These are phyloP conservation scores for Paramyrothecium sp. DNA, from an alignment of 2,329 filamentous ascomycete genomes.

Conservation along the genomic window DNA sequence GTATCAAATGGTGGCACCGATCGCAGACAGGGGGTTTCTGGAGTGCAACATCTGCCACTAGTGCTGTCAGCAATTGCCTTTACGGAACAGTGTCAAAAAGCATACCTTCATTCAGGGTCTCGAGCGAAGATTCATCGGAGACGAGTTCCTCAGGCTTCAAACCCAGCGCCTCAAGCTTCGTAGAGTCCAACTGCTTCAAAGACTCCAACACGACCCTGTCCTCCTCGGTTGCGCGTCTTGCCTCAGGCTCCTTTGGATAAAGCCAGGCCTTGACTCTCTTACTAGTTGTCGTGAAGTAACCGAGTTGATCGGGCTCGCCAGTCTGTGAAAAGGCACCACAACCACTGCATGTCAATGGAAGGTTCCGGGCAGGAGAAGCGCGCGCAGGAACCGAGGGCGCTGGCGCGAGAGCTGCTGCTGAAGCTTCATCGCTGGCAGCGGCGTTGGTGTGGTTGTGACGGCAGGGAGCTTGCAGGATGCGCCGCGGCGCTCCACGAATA, in stretches of 20 bases:
- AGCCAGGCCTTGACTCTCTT: conserved; percentile 50
- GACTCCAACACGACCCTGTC: conserved; percentile 47
- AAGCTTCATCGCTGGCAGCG: conserved; percentile 2
- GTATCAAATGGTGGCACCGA: conserved; percentile 78
- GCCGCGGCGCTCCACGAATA: conserved; percentile 10
- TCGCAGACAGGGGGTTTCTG: conserved; percentile 68
- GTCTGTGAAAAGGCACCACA: conserved; percentile 66
- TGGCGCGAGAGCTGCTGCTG: not conserved
- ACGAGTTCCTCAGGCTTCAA: conserved; percentile 40
- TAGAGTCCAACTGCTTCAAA: conserved; percentile 39
- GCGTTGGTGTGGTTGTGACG: conserved; percentile 26
- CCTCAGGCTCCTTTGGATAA: conserved; percentile 15
- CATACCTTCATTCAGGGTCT: not conserved
- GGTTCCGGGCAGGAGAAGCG: conserved; percentile 15
- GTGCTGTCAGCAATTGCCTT: too few species aligned
- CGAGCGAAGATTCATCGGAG: conserved; percentile 14
- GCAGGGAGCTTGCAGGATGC: conserved; percentile 10
- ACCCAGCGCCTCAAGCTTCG: conserved; percentile 43
- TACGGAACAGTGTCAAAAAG: not conserved
- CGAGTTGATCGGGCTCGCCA: conserved; percentile 45
- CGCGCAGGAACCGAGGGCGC: not conserved
- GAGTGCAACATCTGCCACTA: too few species aligned
- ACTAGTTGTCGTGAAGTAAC: conserved; percentile 54
- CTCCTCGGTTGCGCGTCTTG: conserved; percentile 25
- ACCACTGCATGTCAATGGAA: conserved; percentile 60